Conservation (phyloP, 116 monocot species). For the Posidonia oceanica region DNA sequence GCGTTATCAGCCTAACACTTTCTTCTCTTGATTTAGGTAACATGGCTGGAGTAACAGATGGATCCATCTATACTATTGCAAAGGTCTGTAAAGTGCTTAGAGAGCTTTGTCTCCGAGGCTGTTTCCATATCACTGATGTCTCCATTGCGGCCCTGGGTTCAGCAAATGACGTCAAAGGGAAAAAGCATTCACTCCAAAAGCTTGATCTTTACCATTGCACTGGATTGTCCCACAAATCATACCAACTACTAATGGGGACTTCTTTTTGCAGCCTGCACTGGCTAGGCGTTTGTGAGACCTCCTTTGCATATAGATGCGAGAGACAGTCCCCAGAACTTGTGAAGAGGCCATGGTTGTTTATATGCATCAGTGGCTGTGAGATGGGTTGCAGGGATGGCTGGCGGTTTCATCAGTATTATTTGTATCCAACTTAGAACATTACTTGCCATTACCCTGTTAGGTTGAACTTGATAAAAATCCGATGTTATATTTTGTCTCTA, state of each 20-base stretch:
- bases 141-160: constrained; percentile 45
- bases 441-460: neutral
- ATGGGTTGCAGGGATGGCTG: constrained; percentile 74
- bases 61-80: constrained; percentile 33
- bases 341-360: constrained; percentile 19
- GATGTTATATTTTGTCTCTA: too few relatives aligned
- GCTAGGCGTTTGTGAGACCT: constrained; percentile 52
- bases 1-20: constrained; percentile 37
- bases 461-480: neutral
- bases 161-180: constrained; percentile 10
- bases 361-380: constrained; percentile 61
- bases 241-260: constrained; percentile 27
- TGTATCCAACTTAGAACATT: neutral
- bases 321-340: constrained; percentile 14
- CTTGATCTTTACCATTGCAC: constrained; percentile 66
- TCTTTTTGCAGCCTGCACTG: constrained; percentile 53
- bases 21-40: constrained; percentile 53
- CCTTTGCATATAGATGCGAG: constrained; percentile 17
- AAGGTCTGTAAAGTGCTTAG: constrained; percentile 32
- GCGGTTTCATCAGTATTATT: constrained; percentile 22
- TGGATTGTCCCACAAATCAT: constrained; percentile 36
- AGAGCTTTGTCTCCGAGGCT: constrained; percentile 48
- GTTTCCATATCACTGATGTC: constrained; percentile 50
- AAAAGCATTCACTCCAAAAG: constrained; percentile 33
- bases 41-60: constrained; percentile 55